phyloP scores from a whole-genome alignment of 495 filamentous ascomycete species.

The Xylaria palmicola region DNA sequence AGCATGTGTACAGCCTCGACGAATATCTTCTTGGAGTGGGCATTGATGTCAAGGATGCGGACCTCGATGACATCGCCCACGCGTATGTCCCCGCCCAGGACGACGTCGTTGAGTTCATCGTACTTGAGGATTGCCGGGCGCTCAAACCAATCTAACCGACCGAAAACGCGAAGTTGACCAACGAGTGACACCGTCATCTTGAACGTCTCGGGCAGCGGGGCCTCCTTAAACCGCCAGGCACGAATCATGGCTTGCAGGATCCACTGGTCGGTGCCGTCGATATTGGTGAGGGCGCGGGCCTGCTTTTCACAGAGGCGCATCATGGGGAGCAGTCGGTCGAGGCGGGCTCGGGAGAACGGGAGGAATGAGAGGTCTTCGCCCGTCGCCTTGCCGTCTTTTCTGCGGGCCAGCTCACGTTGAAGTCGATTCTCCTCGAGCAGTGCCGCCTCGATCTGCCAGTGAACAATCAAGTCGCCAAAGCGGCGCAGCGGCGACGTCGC shows the following conservation, averaged over 20 bases:
- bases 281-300: slow-evolving; percentile 28
- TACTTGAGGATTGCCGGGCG: slow-evolving; percentile 31
- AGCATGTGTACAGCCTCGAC: slow-evolving; percentile 53
- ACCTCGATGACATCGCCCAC: slow-evolving; percentile 58
- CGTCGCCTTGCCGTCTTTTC: slow-evolving; percentile 17
- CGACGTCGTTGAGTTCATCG: slow-evolving; percentile 31
- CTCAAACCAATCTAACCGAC: slow-evolving; percentile 43
- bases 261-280: slow-evolving; percentile 52
- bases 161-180: slow-evolving; percentile 18
- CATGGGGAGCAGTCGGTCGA: slow-evolving; percentile 55
- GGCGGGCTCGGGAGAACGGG: slow-evolving; percentile 58
- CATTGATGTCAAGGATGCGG: slow-evolving; percentile 56
- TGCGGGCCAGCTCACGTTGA: slow-evolving; percentile 49
- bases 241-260: slow-evolving; percentile 68
- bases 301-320: slow-evolving; percentile 51
- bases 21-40: slow-evolving; percentile 46
- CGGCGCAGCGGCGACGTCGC: slow-evolving; percentile 84
- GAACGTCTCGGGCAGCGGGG: slow-evolving; percentile 60
- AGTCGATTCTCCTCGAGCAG: slow-evolving; percentile 65
- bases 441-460: slow-evolving; percentile 89
- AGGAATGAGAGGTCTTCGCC: slow-evolving; percentile 41
- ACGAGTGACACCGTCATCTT: slow-evolving; percentile 46
- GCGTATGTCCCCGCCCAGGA: slow-evolving; percentile 35
- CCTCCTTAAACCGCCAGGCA: slow-evolving; percentile 70
- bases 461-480: slow-evolving; percentile 76